A percentile compares a stretch with the other conserved stretches of the same genome.
phyloP scores from a whole-genome alignment of 2,329 filamentous ascomycete species.

The Aspergillus sp. region DNA sequence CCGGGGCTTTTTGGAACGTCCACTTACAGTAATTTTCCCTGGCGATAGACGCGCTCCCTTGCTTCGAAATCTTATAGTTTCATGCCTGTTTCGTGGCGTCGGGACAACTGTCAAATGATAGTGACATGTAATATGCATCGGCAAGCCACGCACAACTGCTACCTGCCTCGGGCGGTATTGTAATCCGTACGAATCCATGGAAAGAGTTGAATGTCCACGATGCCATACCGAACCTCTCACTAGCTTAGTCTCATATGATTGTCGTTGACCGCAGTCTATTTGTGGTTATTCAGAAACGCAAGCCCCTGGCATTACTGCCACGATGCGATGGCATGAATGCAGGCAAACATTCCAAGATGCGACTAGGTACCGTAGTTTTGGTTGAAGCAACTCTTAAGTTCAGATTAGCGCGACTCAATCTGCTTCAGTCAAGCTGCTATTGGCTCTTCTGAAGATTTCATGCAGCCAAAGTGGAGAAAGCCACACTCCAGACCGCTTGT shows the following conservation, averaged over 20 bases:
- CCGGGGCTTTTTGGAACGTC: neutral
- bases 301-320: neutral
- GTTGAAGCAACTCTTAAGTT: neutral
- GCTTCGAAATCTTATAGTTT: slow-evolving; percentile 2
- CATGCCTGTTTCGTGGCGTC: neutral
- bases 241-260: neutral
- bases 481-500: slow-evolving; percentile 15
- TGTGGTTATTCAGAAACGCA: neutral
- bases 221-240: neutral
- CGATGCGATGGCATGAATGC: neutral
- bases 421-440: neutral
- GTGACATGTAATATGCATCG: slow-evolving; percentile 11
- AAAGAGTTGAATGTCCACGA: neutral
- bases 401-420: slow-evolving; percentile 18
- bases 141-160: neutral
- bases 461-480: slow-evolving; percentile 2
- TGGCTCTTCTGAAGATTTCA: slow-evolving; percentile 6
- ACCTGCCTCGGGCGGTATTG: neutral
- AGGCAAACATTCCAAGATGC: neutral
- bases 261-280: neutral
- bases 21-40: neutral
- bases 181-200: neutral
- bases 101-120: slow-evolving; percentile 10
- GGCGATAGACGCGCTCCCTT: neutral
- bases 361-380: neutral